Evolutionary conservation across 2,329 filamentous ascomycete species (phyloP).

Genomic region (Diaporthe ilicicola): DNA sequence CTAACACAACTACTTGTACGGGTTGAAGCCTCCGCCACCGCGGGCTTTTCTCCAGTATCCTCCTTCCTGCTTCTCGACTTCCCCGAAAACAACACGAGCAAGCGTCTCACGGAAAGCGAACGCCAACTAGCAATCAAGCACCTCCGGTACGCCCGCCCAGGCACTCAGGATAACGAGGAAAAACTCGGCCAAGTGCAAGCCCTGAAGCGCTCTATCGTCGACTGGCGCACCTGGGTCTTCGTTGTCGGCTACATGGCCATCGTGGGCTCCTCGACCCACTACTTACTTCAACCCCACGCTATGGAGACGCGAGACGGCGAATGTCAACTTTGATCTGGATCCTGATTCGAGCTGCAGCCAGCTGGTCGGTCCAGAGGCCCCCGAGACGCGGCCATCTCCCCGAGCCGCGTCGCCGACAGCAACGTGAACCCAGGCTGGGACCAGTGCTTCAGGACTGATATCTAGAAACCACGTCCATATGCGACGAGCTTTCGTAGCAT

Average conservation of each 20-base stretch:
- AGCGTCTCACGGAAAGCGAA: conserved; percentile 65
- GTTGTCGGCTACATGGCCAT: conserved; percentile 53
- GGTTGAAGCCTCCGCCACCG: conserved; percentile 66
- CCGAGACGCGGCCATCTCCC: too few relatives aligned
- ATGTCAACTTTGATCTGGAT: too few relatives aligned
- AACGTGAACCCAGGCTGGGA: too few relatives aligned
- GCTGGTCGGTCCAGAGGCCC: too few relatives aligned
- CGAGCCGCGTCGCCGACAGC: too few relatives aligned
- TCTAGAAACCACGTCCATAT: too few relatives aligned
- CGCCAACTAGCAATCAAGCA: conserved; percentile 68
- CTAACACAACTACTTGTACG: conserved; percentile 39
- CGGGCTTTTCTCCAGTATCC: conserved; percentile 60
- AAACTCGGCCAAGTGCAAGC: conserved; percentile 51
- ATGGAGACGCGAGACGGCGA: too few relatives aligned
- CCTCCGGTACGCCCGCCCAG: conserved; percentile 55
- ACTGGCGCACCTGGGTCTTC: conserved; percentile 52
- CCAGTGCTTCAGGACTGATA: too few relatives aligned
- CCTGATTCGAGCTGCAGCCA: too few relatives aligned
- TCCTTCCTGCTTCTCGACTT: conserved; percentile 76
- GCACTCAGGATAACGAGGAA: conserved; percentile 55
- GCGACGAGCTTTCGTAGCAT: too few relatives aligned
- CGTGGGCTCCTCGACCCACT: conserved; percentile 54
- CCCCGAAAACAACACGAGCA: conserved; percentile 69
- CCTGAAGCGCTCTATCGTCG: conserved; percentile 43
- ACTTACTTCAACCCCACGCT: conserved; percentile 64